These are phyloP conservation scores for Boletus pseudo-olivaceus DNA, from an alignment of 768 basidiomycete species.

Conservation along the genomic window DNA sequence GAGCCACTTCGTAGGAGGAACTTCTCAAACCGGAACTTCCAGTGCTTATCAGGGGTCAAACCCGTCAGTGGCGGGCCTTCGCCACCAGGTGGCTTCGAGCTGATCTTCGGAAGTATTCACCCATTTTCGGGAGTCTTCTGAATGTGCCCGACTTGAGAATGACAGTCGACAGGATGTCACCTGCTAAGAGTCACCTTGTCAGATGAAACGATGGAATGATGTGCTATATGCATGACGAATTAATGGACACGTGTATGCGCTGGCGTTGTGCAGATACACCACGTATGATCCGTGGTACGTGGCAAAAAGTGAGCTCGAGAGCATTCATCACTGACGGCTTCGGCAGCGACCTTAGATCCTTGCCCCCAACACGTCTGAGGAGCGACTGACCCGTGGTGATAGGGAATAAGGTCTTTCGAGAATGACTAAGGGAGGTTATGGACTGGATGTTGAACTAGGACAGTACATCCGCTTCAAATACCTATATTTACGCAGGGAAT, in stretches of 20 bases:
- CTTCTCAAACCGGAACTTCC: background rate
- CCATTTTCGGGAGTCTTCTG: background rate
- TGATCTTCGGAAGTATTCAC: background rate
- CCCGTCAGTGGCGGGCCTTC: background rate
- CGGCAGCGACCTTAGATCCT: background rate
- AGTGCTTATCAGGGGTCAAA: background rate
- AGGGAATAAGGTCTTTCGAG: background rate
- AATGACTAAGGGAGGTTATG: background rate
- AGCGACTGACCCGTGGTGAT: background rate
- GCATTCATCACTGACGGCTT: background rate
- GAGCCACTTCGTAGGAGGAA: background rate
- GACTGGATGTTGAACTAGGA: constrained; percentile 8
- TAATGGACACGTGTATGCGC: background rate
- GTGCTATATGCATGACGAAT: background rate
- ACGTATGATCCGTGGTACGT: background rate
- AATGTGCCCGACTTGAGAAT: background rate
- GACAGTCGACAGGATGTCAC: background rate
- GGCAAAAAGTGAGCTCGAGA: background rate
- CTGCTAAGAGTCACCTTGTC: background rate
- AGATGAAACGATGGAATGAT: background rate
- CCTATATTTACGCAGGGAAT: constrained; percentile 80
- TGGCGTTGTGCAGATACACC: background rate
- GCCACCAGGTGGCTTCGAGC: background rate
- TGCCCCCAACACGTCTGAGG: background rate
- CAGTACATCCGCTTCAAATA: constrained; percentile 75